These are phyloP conservation scores for Tephrocybe sp. DNA, from an alignment of 768 basidiomycete genomes.

Conservation along the genomic window DNA sequence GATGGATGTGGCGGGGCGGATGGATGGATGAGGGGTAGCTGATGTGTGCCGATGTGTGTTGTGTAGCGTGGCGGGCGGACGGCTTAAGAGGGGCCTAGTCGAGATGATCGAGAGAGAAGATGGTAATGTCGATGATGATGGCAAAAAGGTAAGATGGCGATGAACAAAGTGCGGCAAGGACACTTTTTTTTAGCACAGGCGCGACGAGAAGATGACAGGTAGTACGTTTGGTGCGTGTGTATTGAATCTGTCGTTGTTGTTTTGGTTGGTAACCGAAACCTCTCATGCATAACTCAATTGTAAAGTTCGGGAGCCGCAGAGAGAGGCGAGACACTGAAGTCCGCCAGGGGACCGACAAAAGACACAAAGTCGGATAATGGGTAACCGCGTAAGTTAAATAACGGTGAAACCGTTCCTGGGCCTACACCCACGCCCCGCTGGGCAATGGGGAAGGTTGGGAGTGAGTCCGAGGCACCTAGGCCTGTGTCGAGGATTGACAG, in stretches of 20 bases:
- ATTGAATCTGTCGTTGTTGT: conserved; percentile 4
- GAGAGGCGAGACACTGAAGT: conserved; percentile 32
- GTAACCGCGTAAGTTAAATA: conserved; percentile 15
- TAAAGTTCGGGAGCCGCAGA: conserved; percentile 45
- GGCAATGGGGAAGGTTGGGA: conserved; percentile 8
- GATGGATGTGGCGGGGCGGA: conserved; percentile 21
- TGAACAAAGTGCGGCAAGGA: not conserved
- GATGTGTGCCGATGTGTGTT: conserved; percentile 16
- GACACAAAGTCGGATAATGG: conserved; percentile 15
- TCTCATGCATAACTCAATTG: conserved; percentile 33
- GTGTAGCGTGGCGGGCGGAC: conserved; percentile 14
- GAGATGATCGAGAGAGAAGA: not conserved
- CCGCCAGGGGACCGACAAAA: conserved; percentile 18
- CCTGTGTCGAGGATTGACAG: conserved; percentile 31
- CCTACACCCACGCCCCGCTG: conserved; percentile 2
- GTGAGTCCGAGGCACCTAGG: conserved; percentile 3
- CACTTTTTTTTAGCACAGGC: conserved; percentile 6
- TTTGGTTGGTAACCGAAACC: not conserved
- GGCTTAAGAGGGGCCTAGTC: conserved; percentile 4
- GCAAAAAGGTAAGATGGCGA: not conserved
- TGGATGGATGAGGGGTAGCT: conserved; percentile 18
- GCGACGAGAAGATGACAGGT: conserved; percentile 5
- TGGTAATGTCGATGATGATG: not conserved
- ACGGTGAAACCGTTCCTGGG: conserved; percentile 9
- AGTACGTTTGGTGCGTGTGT: not conserved